Evolutionary conservation across 1,284 basidiomycete genomes (phyloP), one percentile per base, ranked within the genome.

Genomic region (Sanghuangporus baumii): DNA sequence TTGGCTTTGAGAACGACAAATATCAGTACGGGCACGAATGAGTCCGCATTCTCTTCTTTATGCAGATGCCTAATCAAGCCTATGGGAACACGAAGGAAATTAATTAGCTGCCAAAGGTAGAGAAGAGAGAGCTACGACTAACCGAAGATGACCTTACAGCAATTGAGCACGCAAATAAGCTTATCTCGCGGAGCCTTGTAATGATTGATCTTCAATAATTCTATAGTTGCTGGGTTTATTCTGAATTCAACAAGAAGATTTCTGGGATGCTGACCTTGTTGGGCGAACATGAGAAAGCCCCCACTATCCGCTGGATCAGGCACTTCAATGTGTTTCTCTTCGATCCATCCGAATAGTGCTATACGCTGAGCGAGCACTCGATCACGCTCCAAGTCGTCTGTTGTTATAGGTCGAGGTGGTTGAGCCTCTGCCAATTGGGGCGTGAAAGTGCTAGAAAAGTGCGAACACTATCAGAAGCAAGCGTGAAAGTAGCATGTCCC

Each of bases 121-220:
- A 37, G 57, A 55, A 51, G 61, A 65, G 37, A 16, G 20, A 37
- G 26, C 40, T 51, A 62, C 18, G 64, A 72, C 87, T 67, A 69
- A 94, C 96, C 96, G 73, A 98, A 99, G 71, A 99, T 98, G 75
- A 99, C 95, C 79, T 99, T 99, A 86, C 96, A 99, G 76, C 88
- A 93, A 72, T 99, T 99, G 55, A 99, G 79, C 55, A 99, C 91
- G 76, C 97, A 99, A 65, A 99, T 99, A 66, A 98, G 81, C 78
- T 99, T 99, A 76, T 99, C 96, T 54, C 96, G 82, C 9, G 96
- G 96, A 20, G 96, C 96, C 74, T 98, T 98, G 80, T 98, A 99
- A 73, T 98, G 94, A 72, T 98, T 98, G 69, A 99, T 91, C 81
- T 98, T 99, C 70, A 94, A 76, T 54, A 99, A 79, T 74, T 98